Percentiles rank a stretch among this genome's conserved stretches.
Conservation (phyloP, 306 rosid genomes). For the Medicago arabica region DNA sequence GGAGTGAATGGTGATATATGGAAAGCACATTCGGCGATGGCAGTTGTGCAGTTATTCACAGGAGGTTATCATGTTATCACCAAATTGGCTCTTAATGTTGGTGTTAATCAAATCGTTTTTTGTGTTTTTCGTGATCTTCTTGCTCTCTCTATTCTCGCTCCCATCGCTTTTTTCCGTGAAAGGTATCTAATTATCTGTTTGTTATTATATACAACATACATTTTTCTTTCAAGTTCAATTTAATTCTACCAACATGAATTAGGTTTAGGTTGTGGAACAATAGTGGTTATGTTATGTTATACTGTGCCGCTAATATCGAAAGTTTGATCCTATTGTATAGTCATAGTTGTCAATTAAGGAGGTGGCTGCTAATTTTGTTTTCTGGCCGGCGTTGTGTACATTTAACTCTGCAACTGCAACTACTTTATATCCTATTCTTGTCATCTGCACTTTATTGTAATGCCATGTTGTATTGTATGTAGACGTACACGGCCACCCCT, state of each 20-base stretch:
- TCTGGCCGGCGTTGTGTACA: constrained; percentile 2
- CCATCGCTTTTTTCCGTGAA: constrained; percentile 81
- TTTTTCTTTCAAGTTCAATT: too few species aligned
- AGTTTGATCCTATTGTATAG: neutral
- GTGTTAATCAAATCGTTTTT: constrained; percentile 85
- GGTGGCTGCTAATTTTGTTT: constrained; percentile 22
- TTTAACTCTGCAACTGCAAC: constrained; percentile 18
- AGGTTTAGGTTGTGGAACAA: too few species aligned
- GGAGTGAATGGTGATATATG: constrained; percentile 44
- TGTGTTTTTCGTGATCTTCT: constrained; percentile 84
- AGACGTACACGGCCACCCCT: constrained; percentile 81
- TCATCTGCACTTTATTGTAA: constrained; percentile 22
- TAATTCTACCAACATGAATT: too few species aligned
- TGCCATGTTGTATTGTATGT: constrained; percentile 43
- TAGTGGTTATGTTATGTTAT: neutral
- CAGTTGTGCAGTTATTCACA: constrained; percentile 70
- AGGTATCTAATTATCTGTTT: too few species aligned
- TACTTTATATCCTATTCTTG: neutral
- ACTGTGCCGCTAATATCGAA: neutral
- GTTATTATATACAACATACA: too few species aligned
- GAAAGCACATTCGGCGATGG: constrained; percentile 82
- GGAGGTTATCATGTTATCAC: constrained; percentile 94
- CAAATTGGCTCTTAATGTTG: constrained; percentile 89
- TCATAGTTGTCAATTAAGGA: neutral
- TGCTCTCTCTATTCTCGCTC: constrained; percentile 82